These are phyloP conservation scores for Moricandia arvensis DNA, from an alignment of 345 rosid genomes.

Conservation along the genomic window DNA sequence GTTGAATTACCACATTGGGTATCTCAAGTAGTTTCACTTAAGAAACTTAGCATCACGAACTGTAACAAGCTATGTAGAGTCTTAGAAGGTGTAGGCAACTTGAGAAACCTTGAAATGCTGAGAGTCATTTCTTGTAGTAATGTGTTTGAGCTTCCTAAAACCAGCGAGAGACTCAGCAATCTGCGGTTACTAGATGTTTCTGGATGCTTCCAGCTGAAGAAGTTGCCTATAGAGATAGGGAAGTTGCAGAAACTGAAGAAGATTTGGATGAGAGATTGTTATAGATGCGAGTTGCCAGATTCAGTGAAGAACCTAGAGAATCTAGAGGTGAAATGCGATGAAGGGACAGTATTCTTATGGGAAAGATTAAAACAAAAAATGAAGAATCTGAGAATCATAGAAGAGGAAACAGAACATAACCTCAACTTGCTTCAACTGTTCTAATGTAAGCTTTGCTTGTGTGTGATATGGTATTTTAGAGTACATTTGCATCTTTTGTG, in stretches of 20 bases:
- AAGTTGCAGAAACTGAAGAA: slow-evolving; percentile 41
- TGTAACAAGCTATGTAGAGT: slow-evolving; percentile 50
- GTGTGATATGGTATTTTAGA: not conserved
- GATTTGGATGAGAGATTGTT: slow-evolving; percentile 56
- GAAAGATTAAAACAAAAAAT: slow-evolving; percentile 10
- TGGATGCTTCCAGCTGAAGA: slow-evolving; percentile 37
- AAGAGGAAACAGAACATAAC: slow-evolving; percentile 34
- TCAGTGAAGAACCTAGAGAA: slow-evolving; percentile 38
- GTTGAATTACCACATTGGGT: slow-evolving; percentile 38
- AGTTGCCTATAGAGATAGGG: slow-evolving; percentile 47
- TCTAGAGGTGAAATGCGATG: slow-evolving; percentile 53
- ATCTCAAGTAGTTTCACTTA: slow-evolving; percentile 40
- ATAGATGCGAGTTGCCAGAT: slow-evolving; percentile 37
- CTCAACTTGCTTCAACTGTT: slow-evolving; percentile 32
- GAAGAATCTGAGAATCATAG: slow-evolving; percentile 32
- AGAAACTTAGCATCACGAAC: slow-evolving; percentile 53
- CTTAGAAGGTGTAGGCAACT: slow-evolving; percentile 39
- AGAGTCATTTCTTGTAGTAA: slow-evolving; percentile 50
- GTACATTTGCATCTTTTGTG: too few relatives aligned
- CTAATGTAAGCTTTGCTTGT: not conserved
- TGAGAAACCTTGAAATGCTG: slow-evolving; percentile 42
- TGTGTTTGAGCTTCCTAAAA: slow-evolving; percentile 47
- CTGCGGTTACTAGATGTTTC: slow-evolving; percentile 32
- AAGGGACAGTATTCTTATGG: slow-evolving; percentile 47
- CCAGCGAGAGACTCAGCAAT: slow-evolving; percentile 36